A percentile compares a stretch with the other conserved stretches of the same genome.
These are phyloP conservation scores for Dendrobium nobile DNA, from an alignment of 106 monocot species.

Conservation along the genomic window DNA sequence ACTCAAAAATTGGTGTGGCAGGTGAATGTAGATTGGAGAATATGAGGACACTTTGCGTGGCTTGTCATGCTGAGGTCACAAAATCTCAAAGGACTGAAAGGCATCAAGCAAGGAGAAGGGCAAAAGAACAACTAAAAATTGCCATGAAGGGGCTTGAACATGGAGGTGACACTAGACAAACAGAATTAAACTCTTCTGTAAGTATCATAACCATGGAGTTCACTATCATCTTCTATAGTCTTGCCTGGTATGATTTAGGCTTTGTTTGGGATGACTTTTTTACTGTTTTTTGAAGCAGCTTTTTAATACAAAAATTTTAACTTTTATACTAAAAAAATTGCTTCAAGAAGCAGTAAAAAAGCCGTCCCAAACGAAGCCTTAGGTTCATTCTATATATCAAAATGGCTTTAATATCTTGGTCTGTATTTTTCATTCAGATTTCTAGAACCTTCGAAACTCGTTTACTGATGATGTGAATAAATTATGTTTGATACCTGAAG, in stretches of 20 bases:
- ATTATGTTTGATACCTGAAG: neutral
- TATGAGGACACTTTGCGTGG: conserved; percentile 95
- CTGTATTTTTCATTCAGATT: neutral
- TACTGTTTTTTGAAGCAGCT: too few species aligned
- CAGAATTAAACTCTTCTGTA: conserved; percentile 1
- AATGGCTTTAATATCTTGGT: neutral
- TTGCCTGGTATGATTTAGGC: too few species aligned
- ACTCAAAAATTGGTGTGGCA: conserved; percentile 11
- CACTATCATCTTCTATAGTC: too few species aligned
- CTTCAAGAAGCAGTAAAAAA: too few species aligned
- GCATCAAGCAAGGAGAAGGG: conserved; percentile 22
- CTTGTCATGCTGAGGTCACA: conserved; percentile 85
- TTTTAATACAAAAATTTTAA: too few species aligned
- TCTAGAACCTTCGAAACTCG: neutral
- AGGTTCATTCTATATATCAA: too few species aligned
- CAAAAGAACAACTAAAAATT: conserved; percentile 58
- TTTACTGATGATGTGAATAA: neutral
- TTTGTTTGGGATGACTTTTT: too few species aligned
- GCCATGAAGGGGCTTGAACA: conserved; percentile 35
- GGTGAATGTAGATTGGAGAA: conserved; percentile 93
- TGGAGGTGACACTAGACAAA: neutral
- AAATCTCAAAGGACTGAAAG: conserved; percentile 52
- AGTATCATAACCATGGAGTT: neutral
- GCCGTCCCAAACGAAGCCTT: too few species aligned
- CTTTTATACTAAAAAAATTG: too few species aligned